A percentile compares a stretch with the other conserved stretches of the same genome.
These are phyloP conservation scores for Nicotiana knightiana DNA, from an alignment of 257 asterid genomes.

Conservation along the genomic window DNA sequence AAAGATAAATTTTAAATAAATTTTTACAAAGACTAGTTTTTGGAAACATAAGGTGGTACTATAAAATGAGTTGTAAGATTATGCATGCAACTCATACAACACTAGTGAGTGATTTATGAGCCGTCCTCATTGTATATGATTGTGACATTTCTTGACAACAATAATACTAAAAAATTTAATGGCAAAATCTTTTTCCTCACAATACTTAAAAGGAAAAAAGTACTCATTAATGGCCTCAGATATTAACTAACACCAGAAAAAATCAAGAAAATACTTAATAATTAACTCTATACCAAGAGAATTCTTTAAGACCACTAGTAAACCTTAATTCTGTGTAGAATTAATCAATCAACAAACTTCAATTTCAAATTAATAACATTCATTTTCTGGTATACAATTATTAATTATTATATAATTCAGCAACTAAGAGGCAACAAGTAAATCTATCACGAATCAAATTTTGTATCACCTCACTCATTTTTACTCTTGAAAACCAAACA, in stretches of 20 bases:
- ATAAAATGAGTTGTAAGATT: neutral
- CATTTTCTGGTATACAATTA: neutral
- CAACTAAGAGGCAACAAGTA: neutral
- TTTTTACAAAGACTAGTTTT: too few species aligned
- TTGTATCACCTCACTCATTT: too few species aligned
- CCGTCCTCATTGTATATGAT: constrained; percentile 6
- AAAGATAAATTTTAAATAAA: too few species aligned
- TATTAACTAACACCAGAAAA: neutral
- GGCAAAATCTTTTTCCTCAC: neutral
- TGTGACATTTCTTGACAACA: neutral
- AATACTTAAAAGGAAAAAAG: neutral
- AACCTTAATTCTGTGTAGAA: too few species aligned
- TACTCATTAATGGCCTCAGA: neutral
- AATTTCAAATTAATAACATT: neutral
- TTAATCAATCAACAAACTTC: neutral
- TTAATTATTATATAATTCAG: too few species aligned
- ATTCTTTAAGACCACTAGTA: too few species aligned
- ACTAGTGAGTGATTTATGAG: neutral
- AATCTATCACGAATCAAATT: too few species aligned
- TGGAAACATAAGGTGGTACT: too few species aligned
- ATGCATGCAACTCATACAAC: neutral
- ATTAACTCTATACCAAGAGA: neutral
- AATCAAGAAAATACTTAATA: too few species aligned
- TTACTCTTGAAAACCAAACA: too few species aligned
- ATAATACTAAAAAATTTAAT: neutral